Evolutionary conservation across 2,329 filamentous ascomycete genomes (phyloP), one percentile per base, ranked within the genome.

Genomic region (Shiraia bambusicola): DNA sequence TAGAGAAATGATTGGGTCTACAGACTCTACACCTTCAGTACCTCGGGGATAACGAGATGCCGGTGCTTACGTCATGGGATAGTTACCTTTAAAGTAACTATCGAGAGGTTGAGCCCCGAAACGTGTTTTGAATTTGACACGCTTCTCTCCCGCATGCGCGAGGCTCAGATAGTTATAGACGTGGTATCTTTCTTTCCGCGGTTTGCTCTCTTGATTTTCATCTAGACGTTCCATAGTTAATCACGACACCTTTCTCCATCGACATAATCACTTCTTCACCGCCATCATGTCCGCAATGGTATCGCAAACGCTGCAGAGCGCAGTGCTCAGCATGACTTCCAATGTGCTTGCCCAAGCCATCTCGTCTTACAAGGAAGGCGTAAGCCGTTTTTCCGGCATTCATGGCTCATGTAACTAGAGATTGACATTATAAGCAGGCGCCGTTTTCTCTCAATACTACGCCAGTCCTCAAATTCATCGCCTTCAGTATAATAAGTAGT

Each of bases 261-360:
- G 17, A n/a, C n/a, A n/a, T n/a, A n/a, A n/a, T n/a, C 12, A 31
- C 40, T 22, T 28, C 24, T 27, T 29, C 36, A 12, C 19, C 41
- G 49, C 31, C 47, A 67, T 67, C 62, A 57, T 59, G 37, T 54
- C 56, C 17, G 44, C 47, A 34, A 58, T 67, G 41, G 41, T 66
- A 52, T 63, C 61, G 27, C 66, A 69, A 37, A 69, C 66, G 32
- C 47, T 85, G 35, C 86, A 91, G 70, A 80, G 83, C 14, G 79
- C 80, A 15, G 61, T 81, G 24, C 75, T 92, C 26, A 81, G 78
- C 49, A 80, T 80, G 35, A 72, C 83, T 12, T 88, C 87, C 47
- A 90, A 88, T 60, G 63, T 90, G 17, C 69, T 92, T 34, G 88
- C 87, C 8, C 88, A 93, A 68, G 71, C 75, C 42, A 79, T 93